phyloP scores from a whole-genome alignment of 1,284 basidiomycete genomes.

The Sanghuangporus baumii region DNA sequence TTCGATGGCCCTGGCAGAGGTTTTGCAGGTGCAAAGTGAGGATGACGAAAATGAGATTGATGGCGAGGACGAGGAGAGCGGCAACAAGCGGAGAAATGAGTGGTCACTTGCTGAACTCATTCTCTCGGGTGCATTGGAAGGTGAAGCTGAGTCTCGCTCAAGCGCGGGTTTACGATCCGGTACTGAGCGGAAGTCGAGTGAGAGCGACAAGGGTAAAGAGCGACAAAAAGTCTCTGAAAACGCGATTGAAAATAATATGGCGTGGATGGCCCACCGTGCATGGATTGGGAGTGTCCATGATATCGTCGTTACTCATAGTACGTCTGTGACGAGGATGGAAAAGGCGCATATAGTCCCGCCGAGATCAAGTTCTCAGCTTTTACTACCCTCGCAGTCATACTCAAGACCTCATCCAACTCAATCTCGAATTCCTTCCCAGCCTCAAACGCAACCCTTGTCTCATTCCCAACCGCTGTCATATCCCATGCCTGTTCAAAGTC shows the following conservation, averaged over 20 bases:
- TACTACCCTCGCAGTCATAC: neutral
- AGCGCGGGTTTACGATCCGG: neutral
- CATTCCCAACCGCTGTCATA: neutral
- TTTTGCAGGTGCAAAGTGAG: constrained; percentile 19
- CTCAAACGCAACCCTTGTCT: neutral
- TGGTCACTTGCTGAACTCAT: constrained; percentile 34
- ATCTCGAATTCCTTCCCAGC: neutral
- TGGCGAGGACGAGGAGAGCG: constrained; percentile 13
- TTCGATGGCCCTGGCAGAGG: constrained; percentile 26
- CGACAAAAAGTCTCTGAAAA: neutral
- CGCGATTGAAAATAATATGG: neutral
- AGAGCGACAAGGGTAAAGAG: neutral
- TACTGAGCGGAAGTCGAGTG: neutral
- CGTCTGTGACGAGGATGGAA: neutral
- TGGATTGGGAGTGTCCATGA: constrained; percentile 14
- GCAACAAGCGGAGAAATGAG: constrained; percentile 17
- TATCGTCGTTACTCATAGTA: neutral
- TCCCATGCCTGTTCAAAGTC: neutral
- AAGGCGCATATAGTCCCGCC: neutral
- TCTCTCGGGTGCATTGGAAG: constrained; percentile 32
- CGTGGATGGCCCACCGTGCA: constrained; percentile 9
- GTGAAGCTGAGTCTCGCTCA: neutral
- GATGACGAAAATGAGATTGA: neutral
- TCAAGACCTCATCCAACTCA: neutral
- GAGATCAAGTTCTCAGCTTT: neutral